Conservation (phyloP, 2,329 filamentous ascomycete species). For the Diaporthe caulivora region DNA sequence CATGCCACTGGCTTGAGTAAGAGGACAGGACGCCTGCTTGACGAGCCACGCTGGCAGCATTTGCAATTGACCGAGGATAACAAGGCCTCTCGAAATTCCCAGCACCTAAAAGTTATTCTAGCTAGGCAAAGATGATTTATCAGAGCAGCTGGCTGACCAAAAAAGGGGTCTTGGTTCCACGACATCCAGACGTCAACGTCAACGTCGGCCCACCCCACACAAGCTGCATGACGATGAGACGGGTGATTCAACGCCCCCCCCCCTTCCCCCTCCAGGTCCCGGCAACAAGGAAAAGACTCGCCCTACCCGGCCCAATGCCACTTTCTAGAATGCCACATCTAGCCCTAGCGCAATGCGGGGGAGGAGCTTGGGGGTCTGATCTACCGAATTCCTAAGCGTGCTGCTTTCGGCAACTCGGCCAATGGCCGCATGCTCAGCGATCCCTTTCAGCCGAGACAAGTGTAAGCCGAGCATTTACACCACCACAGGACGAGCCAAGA, state of each 20-base stretch:
- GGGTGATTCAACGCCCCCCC: slow-evolving; percentile 7
- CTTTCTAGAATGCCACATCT: slow-evolving; percentile 13
- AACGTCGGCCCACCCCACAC: slow-evolving; percentile 2
- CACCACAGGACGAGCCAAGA: not conserved
- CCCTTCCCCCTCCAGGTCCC: no score
- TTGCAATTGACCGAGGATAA: not conserved
- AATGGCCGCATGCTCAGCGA: slow-evolving; percentile 53
- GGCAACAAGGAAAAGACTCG: not conserved
- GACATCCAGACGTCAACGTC: slow-evolving; percentile 5
- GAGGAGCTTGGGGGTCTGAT: slow-evolving; percentile 32
- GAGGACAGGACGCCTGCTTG: not conserved
- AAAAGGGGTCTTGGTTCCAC: not conserved
- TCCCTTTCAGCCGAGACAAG: slow-evolving; percentile 54
- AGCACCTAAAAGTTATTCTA: not conserved
- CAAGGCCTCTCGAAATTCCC: no score
- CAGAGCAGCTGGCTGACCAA: not conserved
- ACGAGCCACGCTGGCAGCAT: no score
- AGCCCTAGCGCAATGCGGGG: slow-evolving; percentile 37
- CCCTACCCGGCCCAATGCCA: slow-evolving; percentile 6
- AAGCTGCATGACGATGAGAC: slow-evolving; percentile 18
- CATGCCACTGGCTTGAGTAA: slow-evolving; percentile 28
- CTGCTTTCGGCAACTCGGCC: slow-evolving; percentile 60
- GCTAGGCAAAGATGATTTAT: not conserved
- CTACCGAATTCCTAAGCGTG: slow-evolving; percentile 10
- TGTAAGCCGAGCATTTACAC: slow-evolving; percentile 34